Evolutionary conservation across 164 flowering plant species (phyloP), one percentile per base, ranked within the genome.

Genomic region (Piper betle): DNA sequence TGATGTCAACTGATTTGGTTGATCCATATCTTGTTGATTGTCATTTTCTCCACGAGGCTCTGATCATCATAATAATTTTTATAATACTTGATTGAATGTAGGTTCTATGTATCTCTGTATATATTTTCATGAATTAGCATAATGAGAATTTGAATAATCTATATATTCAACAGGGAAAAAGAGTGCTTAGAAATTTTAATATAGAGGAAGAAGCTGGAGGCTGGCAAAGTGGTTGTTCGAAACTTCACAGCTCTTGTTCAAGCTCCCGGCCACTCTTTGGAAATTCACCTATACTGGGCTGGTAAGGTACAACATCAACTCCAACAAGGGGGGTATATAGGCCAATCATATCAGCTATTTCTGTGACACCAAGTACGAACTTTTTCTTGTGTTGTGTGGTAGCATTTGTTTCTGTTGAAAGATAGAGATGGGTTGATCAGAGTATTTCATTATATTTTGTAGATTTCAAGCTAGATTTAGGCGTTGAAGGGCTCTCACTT

Each of bases 331-430:
- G 81, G 42, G 78, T 80, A 53, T 80, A 89, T 78, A 94, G 94
- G 54, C 97, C 97, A 62, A 86, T 85, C 40, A 83, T 89, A 67
- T 85, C 91, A 25, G 96, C 91, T n/a, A 82, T 89, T 37, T 58
- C 85, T 6, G 81, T 87, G 42, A 86, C 88, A 63, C 87, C 96
- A 64, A 83, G 96, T 88, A 69, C 71, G 90, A 71, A 61, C 9
- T 6, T 46, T 53, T 54, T 4, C 40, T 25, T 37, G 46, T 52
- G 5, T 54, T 25, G 37, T 10, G 10, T 42, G 41, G 16, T 52
- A 15, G 15, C 4, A 13, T 25, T 57, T 25, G 8, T 25, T 41
- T 33, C 19, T 54, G n/a, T 20, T 11, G 53, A 6, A 19, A 38
- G 33, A 33, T 55, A 25, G 25, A 4, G 6, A 0, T 6, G 58